Conservation (phyloP, 257 asterid species). For the Cordia subcordata region DNA sequence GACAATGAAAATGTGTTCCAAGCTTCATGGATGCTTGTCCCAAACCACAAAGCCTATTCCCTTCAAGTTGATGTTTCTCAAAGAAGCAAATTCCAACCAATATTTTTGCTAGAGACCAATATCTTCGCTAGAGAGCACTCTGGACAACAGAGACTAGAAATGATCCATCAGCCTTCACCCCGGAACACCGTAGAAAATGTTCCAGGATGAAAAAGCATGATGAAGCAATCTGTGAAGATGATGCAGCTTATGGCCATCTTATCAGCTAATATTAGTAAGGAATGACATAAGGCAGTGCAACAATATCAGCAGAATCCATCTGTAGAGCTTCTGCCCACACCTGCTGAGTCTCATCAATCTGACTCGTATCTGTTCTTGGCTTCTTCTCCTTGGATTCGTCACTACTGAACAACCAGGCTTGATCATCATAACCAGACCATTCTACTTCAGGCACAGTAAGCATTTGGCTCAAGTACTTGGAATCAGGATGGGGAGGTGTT, state of each 20-base stretch:
- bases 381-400: slow-evolving; percentile 22
- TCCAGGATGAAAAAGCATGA: background rate
- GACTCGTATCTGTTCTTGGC: slow-evolving; percentile 18
- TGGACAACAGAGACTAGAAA: too few relatives aligned
- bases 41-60: too few relatives aligned
- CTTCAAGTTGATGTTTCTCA: too few relatives aligned
- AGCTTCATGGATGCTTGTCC: too few relatives aligned
- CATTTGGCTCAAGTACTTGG: slow-evolving; percentile 34
- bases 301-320: slow-evolving; percentile 33
- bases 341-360: slow-evolving; percentile 20
- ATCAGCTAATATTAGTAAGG: slow-evolving; percentile 33
- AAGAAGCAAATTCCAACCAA: too few relatives aligned
- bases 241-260: background rate
- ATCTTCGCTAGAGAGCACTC: too few relatives aligned
- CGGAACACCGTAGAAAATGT: too few relatives aligned
- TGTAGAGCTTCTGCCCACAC: slow-evolving; percentile 56
- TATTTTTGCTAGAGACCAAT: too few relatives aligned
- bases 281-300: slow-evolving; percentile 54
- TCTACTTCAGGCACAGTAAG: slow-evolving; percentile 43
- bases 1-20: too few relatives aligned
- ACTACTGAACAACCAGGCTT: slow-evolving; percentile 40
- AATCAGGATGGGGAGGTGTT: slow-evolving; percentile 52
- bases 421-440: slow-evolving; percentile 38
- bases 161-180: too few relatives aligned
- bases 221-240: background rate